A percentile compares a stretch with the other conserved stretches of the same genome.
Evolutionary conservation across 2,329 filamentous ascomycete genomes (phyloP).

Genomic region (Hymenoscyphus repandus): DNA sequence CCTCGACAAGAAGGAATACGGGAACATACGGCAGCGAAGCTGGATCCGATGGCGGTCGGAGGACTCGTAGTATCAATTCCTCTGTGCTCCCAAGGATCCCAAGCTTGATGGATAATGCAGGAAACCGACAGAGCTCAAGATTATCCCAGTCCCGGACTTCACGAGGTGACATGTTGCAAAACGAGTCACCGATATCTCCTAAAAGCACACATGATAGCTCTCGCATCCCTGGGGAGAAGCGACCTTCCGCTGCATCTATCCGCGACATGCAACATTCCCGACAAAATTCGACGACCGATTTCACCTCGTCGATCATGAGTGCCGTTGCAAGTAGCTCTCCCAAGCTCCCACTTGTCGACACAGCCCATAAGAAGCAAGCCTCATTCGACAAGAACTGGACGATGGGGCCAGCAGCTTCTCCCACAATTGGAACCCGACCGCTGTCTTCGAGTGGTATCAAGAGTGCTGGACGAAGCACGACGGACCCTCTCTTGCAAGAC

Average conservation of each 20-base stretch:
- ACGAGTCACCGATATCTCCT: conserved; percentile 38
- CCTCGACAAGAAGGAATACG: conserved; percentile 46
- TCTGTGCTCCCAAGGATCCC: conserved; percentile 27
- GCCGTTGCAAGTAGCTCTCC: conserved; percentile 32
- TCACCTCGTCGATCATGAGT: conserved; percentile 39
- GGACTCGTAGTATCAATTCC: conserved; percentile 35
- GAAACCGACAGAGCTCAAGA: conserved; percentile 23
- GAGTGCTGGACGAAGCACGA: conserved; percentile 14
- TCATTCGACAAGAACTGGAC: conserved; percentile 70
- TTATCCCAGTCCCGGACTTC: conserved; percentile 27
- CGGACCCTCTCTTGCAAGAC: conserved; percentile 26
- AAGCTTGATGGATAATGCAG: conserved; percentile 26
- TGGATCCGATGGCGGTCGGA: conserved; percentile 43
- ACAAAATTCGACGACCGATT: conserved; percentile 59
- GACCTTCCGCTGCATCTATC: conserved; percentile 76
- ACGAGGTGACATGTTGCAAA: conserved; percentile 35
- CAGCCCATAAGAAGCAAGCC: conserved; percentile 56
- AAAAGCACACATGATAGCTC: conserved; percentile 27
- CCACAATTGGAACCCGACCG: conserved; percentile 24
- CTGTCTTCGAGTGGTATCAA: conserved; percentile 24
- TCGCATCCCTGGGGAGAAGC: conserved; percentile 40
- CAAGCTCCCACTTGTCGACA: conserved; percentile 15
- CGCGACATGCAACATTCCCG: conserved; percentile 78
- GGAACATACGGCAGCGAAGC: conserved; percentile 53
- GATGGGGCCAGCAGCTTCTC: conserved; percentile 41